These are phyloP conservation scores for Chrysoporthe puriensis DNA, from an alignment of 2,329 filamentous ascomycete species.

Conservation along the genomic window DNA sequence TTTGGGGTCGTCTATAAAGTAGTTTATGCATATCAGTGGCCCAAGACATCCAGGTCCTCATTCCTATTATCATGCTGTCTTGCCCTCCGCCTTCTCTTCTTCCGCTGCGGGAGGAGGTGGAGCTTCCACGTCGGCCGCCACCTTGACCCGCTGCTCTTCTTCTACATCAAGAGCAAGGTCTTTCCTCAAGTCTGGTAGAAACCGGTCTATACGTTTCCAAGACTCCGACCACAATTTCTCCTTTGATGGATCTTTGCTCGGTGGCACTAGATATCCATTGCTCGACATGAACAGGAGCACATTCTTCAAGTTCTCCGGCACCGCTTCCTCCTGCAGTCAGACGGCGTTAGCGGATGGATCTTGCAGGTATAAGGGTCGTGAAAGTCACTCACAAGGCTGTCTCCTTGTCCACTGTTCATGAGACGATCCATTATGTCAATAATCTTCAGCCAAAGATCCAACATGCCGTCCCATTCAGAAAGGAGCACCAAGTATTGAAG, in stretches of 20 bases:
- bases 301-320: slow-evolving; percentile 94
- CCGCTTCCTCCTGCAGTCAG: slow-evolving; percentile 77
- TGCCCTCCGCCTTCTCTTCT: slow-evolving; percentile 19
- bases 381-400: slow-evolving; percentile 72
- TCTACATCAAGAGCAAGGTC: slow-evolving; percentile 59
- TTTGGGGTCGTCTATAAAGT: slow-evolving; percentile 13
- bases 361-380: not conserved
- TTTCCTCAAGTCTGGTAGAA: slow-evolving; percentile 62
- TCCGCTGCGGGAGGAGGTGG: slow-evolving; percentile 3
- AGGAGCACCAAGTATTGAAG: slow-evolving; percentile 88
- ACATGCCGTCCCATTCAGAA: slow-evolving; percentile 83
- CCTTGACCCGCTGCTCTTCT: slow-evolving; percentile 29
- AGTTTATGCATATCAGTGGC: not conserved
- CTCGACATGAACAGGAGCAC: slow-evolving; percentile 94
- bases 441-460: slow-evolving; percentile 90
- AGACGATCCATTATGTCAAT: slow-evolving; percentile 93
- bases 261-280: slow-evolving; percentile 80
- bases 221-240: slow-evolving; percentile 65
- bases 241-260: slow-evolving; percentile 58
- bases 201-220: slow-evolving; percentile 68
- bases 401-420: slow-evolving; percentile 93
- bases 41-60: not conserved
- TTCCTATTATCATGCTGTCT: slow-evolving; percentile 16
- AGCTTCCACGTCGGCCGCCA: slow-evolving; percentile 13
- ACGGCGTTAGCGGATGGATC: slow-evolving; percentile 22